phyloP scores from a whole-genome alignment of 441 rosid species.

The Pelargonium fulgidum region DNA sequence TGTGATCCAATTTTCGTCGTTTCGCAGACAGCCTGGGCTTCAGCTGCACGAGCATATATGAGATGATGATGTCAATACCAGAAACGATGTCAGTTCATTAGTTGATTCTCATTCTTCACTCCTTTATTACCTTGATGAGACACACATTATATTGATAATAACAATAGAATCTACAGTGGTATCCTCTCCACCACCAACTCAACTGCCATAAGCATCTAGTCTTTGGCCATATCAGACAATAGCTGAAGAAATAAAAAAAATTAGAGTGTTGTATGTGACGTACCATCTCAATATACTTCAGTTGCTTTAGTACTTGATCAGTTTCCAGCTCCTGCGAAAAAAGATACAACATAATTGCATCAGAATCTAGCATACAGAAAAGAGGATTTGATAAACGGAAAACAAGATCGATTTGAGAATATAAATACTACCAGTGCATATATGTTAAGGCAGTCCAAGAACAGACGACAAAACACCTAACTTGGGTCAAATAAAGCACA shows the following conservation, averaged over 20 bases:
- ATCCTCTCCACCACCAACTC: too few relatives aligned
- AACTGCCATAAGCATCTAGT: background rate
- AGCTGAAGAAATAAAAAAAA: too few relatives aligned
- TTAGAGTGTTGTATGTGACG: background rate
- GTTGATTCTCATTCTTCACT: too few relatives aligned
- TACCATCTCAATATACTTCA: slow-evolving; percentile 55
- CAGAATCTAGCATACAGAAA: background rate
- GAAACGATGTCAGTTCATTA: background rate
- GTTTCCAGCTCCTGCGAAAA: slow-evolving; percentile 74
- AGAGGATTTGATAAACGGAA: background rate
- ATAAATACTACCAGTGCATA: background rate
- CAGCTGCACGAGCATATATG: background rate
- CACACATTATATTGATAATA: too few relatives aligned
- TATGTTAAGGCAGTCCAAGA: background rate
- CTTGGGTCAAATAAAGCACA: background rate
- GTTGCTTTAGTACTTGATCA: slow-evolving; percentile 59
- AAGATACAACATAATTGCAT: background rate
- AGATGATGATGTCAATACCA: background rate
- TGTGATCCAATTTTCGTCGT: slow-evolving; percentile 4
- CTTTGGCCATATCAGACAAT: too few relatives aligned
- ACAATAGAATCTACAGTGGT: too few relatives aligned
- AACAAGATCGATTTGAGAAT: background rate
- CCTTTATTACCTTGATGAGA: too few relatives aligned
- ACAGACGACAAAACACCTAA: background rate
- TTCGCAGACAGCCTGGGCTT: slow-evolving; percentile 2